Evolutionary conservation across 108 stramenopile genomes (phyloP), one percentile per base, ranked within the genome.

Genomic region (Cyclostephanos tholiformis): DNA sequence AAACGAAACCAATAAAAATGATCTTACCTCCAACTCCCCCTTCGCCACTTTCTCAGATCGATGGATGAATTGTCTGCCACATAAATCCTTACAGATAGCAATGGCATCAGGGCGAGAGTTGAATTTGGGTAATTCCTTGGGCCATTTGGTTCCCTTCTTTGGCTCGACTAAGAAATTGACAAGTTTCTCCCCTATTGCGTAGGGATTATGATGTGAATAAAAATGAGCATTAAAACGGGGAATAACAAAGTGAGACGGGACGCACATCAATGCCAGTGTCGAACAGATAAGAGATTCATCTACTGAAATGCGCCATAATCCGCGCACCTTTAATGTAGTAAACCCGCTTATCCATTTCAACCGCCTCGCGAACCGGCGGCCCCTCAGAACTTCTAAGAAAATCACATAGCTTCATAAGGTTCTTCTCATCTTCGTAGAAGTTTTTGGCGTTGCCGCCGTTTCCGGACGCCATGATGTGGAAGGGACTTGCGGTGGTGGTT

Each of bases 241-340:
- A 59, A 58, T 17, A 13, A 53, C 17, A 49, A 0, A 19, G 29
- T 12, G 8, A 50, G 71, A 30, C 22, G 17, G 22, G 36, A 30
- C 19, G 60, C 19, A 38, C 29, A 38, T 3, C 29, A 41, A 17
- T 23, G n/a, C 20, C 43, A 71, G 23, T 38, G 23, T 49, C 51
- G 23, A 1, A n/a, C 26, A 22, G 22, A 26, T 61, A 0, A 32
- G 62, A 48, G 41, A 32, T 65, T 71, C 69, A 29, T 35, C 51
- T 36, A 32, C 13, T 10, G 19, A 14, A 1, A 68, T 36, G 32
- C 22, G 20, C 5, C 66, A 53, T 25, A 16, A n/a, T 70, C 30
- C 14, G 44, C 95, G 63, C 74, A 97, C 98, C 98, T 77, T 97
- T 98, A 82, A 98, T 86, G 77, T 98, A 98, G 61, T 95, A 89